Evolutionary conservation across 164 flowering plant genomes (phyloP).

Genomic region (Aristolochia californica): DNA sequence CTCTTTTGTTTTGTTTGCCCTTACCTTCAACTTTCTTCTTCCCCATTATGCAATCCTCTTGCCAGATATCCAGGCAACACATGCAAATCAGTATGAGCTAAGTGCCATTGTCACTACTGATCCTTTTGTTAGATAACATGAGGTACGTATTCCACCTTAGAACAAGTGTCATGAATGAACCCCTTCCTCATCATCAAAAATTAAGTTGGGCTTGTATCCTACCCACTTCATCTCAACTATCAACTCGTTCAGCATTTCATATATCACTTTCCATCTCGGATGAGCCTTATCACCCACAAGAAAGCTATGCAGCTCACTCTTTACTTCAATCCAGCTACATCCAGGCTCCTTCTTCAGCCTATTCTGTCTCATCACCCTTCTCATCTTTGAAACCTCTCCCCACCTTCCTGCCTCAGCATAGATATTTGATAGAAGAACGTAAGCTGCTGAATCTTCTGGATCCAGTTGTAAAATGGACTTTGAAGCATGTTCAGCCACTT

Average conservation of each 20-base stretch:
- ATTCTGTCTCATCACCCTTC: conserved; percentile 44
- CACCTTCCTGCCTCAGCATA: conserved; percentile 82
- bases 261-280: conserved; percentile 47
- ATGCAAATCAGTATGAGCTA: too few relatives aligned
- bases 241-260: conserved; percentile 33
- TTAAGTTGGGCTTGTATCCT: conserved; percentile 24
- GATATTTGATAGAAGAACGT: conserved; percentile 54
- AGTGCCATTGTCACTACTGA: too few relatives aligned
- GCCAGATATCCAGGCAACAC: too few relatives aligned
- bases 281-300: conserved; percentile 67
- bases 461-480: conserved; percentile 36
- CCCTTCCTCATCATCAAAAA: conserved; percentile 9
- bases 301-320: conserved; percentile 53
- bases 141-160: too few relatives aligned
- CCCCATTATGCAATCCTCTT: too few relatives aligned
- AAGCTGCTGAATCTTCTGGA: conserved; percentile 66
- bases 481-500: conserved; percentile 70
- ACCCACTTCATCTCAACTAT: conserved; percentile 40
- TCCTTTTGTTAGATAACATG: too few relatives aligned
- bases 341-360: conserved; percentile 75
- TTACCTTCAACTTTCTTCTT: too few relatives aligned
- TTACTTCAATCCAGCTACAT: conserved; percentile 80
- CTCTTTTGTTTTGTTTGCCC: too few relatives aligned
- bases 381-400: conserved; percentile 44
- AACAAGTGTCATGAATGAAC: too few relatives aligned